phyloP scores from a whole-genome alignment of 176 grass and related monocot genomes.

The Phoenix roebelenii region DNA sequence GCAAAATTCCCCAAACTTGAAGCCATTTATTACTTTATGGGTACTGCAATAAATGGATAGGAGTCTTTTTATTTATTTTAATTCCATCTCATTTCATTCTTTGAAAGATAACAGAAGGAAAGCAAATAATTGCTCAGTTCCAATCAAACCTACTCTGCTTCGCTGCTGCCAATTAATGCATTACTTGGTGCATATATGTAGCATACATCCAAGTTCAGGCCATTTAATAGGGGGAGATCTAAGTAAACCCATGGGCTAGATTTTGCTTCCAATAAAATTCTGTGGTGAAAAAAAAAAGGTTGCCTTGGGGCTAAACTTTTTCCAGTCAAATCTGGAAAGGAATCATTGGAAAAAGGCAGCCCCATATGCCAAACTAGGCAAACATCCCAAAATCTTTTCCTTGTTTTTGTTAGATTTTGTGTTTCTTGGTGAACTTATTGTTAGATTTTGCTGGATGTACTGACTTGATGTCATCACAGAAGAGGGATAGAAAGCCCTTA shows the following conservation, averaged over 20 bases:
- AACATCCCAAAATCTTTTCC: constrained; percentile 52
- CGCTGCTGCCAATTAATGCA: no score
- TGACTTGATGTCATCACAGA: constrained; percentile 37
- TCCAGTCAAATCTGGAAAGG: constrained; percentile 27
- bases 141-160: no score
- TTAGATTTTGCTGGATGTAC: neutral
- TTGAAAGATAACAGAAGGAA: no score
- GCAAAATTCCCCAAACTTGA: constrained; percentile 20
- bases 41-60: constrained; percentile 28
- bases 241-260: no score
- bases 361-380: constrained; percentile 28
- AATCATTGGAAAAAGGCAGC: constrained; percentile 7
- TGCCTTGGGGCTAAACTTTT: neutral
- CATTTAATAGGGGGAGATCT: no score
- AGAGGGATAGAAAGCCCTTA: neutral
- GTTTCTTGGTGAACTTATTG: neutral
- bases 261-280: no score
- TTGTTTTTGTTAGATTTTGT: constrained; percentile 25
- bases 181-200: no score
- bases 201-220: no score
- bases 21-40: constrained; percentile 12
- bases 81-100: no score
- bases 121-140: no score
- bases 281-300: no score
- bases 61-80: no score